These are phyloP conservation scores for Penicillium corylophilum DNA, from an alignment of 2,329 filamentous ascomycete genomes.

Conservation along the genomic window DNA sequence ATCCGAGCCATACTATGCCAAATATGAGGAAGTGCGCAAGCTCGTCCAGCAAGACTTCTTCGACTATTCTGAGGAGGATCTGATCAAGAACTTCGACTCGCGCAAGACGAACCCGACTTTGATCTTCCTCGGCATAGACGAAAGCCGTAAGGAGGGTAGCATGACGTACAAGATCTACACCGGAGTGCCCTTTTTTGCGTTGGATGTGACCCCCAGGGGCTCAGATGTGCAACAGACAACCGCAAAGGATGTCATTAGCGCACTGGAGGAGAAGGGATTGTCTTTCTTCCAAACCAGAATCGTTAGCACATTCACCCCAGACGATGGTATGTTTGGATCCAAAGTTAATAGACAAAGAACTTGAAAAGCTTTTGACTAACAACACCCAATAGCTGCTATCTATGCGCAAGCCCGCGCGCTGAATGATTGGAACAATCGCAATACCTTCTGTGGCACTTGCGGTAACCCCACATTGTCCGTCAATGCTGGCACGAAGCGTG, in stretches of 20 bases:
- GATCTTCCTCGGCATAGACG: constrained; percentile 82
- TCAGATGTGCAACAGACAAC: constrained; percentile 55
- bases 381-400: constrained; percentile 65
- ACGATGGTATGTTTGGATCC: constrained; percentile 55
- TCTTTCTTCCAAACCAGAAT: constrained; percentile 67
- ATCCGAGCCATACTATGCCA: constrained; percentile 65
- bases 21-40: constrained; percentile 65
- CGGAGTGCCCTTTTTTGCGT: constrained; percentile 81
- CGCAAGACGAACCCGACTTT: constrained; percentile 65
- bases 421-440: constrained; percentile 90
- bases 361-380: not conserved
- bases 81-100: constrained; percentile 73
- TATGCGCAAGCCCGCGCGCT: constrained; percentile 86
- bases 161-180: constrained; percentile 60
- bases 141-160: constrained; percentile 50
- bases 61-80: constrained; percentile 67
- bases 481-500: constrained; percentile 47
- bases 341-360: not conserved
- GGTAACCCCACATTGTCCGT: constrained; percentile 70
- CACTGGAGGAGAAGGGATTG: constrained; percentile 60
- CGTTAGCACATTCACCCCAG: constrained; percentile 59
- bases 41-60: constrained; percentile 74
- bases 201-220: constrained; percentile 78
- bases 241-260: constrained; percentile 60
- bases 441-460: constrained; percentile 88